Percentiles rank a stretch among this genome's conserved stretches.
Conservation (phyloP, 2,329 filamentous ascomycete genomes). For the Xylariomycetidae sp. region DNA sequence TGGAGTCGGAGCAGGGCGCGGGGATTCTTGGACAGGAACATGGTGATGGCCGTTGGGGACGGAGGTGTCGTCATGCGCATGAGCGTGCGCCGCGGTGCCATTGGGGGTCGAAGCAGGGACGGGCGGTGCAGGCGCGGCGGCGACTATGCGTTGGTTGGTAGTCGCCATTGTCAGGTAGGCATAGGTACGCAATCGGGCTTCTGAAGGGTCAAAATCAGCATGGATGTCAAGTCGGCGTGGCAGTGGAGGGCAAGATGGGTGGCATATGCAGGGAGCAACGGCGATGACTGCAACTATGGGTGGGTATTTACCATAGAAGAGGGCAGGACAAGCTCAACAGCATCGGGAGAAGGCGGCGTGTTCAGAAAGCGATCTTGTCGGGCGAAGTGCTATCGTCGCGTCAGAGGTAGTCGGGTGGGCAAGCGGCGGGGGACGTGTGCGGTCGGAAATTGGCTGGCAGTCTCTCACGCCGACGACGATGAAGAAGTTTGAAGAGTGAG, state of each 20-base stretch:
- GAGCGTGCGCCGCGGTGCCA: slow-evolving; percentile 26
- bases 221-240: not conserved
- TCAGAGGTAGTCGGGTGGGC: no score
- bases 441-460: no score
- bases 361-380: no score
- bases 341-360: no score
- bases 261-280: no score
- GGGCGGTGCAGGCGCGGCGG: slow-evolving; percentile 25
- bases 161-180: slow-evolving; percentile 29
- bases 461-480: slow-evolving; percentile 10
- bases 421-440: not conserved
- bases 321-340: no score
- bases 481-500: slow-evolving; percentile 25
- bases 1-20: slow-evolving; percentile 35
- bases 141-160: slow-evolving; percentile 27
- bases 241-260: no score
- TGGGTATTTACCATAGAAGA: no score
- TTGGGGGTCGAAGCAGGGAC: slow-evolving; percentile 26
- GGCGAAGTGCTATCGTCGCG: no score
- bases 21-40: slow-evolving; percentile 33
- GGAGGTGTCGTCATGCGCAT: slow-evolving; percentile 28
- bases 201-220: slow-evolving; percentile 7
- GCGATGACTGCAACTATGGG: no score
- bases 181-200: slow-evolving; percentile 2
- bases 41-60: slow-evolving; percentile 32